Evolutionary conservation across 1,139 yeast genomes (phyloP), one percentile per base, ranked within the genome.

Genomic region (Yamadazyma dushanensis): DNA sequence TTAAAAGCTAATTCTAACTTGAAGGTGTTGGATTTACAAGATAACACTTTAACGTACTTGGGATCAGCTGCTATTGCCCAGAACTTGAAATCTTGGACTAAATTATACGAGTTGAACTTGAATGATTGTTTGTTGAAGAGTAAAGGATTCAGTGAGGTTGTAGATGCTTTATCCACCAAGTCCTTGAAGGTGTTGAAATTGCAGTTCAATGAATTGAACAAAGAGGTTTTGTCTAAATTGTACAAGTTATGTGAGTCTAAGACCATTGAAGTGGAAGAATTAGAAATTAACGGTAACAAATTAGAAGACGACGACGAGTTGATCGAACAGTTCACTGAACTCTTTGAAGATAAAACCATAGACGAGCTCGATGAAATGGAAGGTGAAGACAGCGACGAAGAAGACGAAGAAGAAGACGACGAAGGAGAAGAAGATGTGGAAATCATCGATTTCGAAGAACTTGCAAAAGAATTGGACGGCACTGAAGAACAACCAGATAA

Each of bases 321-420:
- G 29, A 47, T 69, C 36, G 65, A 58, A 38, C 45, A 55, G 34
- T 65, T 66, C 39, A 53, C 43, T 23, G 76, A 69, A 16, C 59
- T 83, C 16, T 89, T 92, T 49, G 87, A 80, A 44, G 76, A 73
- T 29, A 78, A 89, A 54, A 94, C 83, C 57, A 61, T 92, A 21
- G 97, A 89, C 53, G 97, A 89, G 50, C 71, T 89, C 41, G 97
- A 92, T 51, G 98, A 92, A 51, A 76, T 94, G 66, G 98, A 92
- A 64, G 96, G 88, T 57, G 72, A 80, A 32, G 89, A 86, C 47
- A 82, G 87, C 42, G 97, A 86, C 16, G 95, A 83, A 38, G 95
- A 85, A 43, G 87, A 78, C 8, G 86, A 77, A 5, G 84, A 76
- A 10, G 84, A 76, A 4, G 89, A 79, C 10, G 85, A 78, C 5